Base-by-base conservation (phyloP, 1,284 basidiomycete species). In the Ustilago esculenta region DNA sequence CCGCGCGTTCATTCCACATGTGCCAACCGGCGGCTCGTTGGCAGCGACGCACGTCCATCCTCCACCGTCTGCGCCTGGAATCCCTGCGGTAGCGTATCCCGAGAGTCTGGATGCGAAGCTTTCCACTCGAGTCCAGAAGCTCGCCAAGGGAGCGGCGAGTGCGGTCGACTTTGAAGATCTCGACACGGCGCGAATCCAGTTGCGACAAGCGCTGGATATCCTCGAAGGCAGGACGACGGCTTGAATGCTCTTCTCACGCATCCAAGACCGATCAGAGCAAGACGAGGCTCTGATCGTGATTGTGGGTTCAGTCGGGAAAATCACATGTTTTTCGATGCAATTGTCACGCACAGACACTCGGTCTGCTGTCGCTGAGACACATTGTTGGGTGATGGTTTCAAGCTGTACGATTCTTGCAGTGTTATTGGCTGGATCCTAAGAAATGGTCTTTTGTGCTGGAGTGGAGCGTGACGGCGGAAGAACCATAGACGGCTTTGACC, bases 51-150 rank as follows among this genome's bases (percentile, higher is more conserved):
- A 46, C 55, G n/a, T 44, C 56, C 1, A n/a, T n/a, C n/a, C n/a
- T n/a, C n/a, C n/a, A n/a, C n/a, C n/a, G n/a, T 40, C 56, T 17
- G 49, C 43, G 17, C 36, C 39, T 10, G 25, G 20, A 3, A 17
- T 43, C 8, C 35, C 35, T 23, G 29, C 50, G 15, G 27, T 42
- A 7, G 34, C 34, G 75, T 94, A 85, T 5, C 90, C 90, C 1
- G 92, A 93, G 2, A 40, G 23, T 2, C 54, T 76, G 12, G 46
- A 63, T 15, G n/a, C 67, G 8, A 54, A 51, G 12, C 58, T 69
- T 11, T 61, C 70, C 15, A 42, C 64, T 8, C 50, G 63, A 10
- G 74, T 73, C 1, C 78, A 80, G 34, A 79, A 79, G 51, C 47
- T 77, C 8, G 76, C 77, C 14, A 77, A 73, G 34, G 77, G 68